These are phyloP conservation scores for Zasmidium angulare DNA, from an alignment of 2,329 filamentous ascomycete genomes.

Conservation along the genomic window DNA sequence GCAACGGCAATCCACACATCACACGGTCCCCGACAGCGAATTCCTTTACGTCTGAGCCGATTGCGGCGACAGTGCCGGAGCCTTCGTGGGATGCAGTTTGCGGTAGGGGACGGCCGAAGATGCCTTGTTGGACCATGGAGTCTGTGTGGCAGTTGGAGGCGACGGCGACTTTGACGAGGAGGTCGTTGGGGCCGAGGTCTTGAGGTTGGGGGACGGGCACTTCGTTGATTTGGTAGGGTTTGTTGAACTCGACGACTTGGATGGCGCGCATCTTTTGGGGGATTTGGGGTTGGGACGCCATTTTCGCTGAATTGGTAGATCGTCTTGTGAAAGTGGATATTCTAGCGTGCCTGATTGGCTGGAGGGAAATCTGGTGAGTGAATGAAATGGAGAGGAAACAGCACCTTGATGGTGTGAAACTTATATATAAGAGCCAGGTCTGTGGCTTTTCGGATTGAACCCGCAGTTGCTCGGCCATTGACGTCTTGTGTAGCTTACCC, in stretches of 20 bases:
- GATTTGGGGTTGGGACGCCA: conserved; percentile 22
- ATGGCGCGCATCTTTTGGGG: conserved; percentile 50
- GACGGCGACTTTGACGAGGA: conserved; percentile 61
- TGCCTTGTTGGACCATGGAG: conserved; percentile 54
- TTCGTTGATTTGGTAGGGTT: conserved; percentile 55
- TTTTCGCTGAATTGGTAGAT: background rate
- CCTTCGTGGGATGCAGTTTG: conserved; percentile 59
- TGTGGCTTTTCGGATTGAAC: background rate
- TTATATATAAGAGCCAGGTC: background rate
- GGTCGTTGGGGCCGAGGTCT: conserved; percentile 50
- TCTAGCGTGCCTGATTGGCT: background rate
- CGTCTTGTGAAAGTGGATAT: background rate
- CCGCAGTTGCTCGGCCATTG: background rate
- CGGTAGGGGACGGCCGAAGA: conserved; percentile 51
- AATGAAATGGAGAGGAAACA: background rate
- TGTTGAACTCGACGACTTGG: conserved; percentile 53
- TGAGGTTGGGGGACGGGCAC: conserved; percentile 40
- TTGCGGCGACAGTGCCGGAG: conserved; percentile 53
- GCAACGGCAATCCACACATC: conserved; percentile 56
- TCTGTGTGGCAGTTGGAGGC: conserved; percentile 65
- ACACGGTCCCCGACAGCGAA: conserved; percentile 56
- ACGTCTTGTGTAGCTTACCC: background rate
- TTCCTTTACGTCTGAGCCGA: conserved; percentile 42
- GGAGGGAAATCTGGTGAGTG: background rate
- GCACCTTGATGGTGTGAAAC: background rate